Evolutionary conservation across 371 early-diverging fungal species (phyloP), one percentile per base, ranked within the genome.

Genomic region (Batkoa obscura): DNA sequence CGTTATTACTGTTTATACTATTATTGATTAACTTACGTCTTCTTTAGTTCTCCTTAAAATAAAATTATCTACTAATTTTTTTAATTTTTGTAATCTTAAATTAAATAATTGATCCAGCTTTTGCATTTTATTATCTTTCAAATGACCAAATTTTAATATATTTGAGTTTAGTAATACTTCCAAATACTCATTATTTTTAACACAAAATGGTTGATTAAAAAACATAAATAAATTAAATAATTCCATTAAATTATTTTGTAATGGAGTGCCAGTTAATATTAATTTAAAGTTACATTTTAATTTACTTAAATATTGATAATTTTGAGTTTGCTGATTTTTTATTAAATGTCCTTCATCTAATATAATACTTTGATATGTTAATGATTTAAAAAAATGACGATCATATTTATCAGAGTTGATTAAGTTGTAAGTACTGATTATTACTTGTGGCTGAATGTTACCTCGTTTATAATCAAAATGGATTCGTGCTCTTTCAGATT

Each of bases 171-270:
- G 15, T 15, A 43, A 43, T 43, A 15, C 17, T 43, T 43, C 43
- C 13, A 43, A 13, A 43, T 43, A 12, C 3, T 43, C 43, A 23
- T 23, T 23, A 23, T 23, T 23, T 23, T 23, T 23, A 23, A 23
- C 0, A 23, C 23, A 23, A 23, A 23, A 76, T 31, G 69, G 64
- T 62, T 88, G 82, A 61, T 88, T 83, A 70, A 95, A 75, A 64
- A 98, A 98, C 67, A 90, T 86, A 23, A 95, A 71, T 38, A 98
- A 68, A 43, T 86, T 81, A 80, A 90, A 91, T 0, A 98, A 71
- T 66, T 98, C 98, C 52, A 81, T 84, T 60, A 95, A 58, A 41
- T 84, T 86, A 70, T 95, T 95, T 68, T 94, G 96, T 39, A 98
- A 66, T 1, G 98, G 96, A 3, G 98, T 95, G 42, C 96, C 55